A percentile compares a stretch with the other conserved stretches of the same genome.
These are phyloP conservation scores for Macaranga tanarius DNA, from an alignment of 441 rosid species.

Conservation along the genomic window DNA sequence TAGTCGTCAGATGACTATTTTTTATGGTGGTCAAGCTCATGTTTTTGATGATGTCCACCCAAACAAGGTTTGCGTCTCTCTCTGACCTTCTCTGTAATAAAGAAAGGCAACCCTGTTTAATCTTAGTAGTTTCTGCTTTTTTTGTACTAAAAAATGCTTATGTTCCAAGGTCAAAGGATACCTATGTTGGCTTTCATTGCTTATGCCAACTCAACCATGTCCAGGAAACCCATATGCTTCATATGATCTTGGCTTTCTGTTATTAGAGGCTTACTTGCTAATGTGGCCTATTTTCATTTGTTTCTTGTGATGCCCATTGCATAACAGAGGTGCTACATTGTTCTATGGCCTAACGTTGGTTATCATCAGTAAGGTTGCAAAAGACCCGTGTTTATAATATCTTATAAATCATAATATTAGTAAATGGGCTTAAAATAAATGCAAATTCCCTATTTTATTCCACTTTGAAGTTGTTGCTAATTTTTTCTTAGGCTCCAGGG, in stretches of 20 bases:
- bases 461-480: background rate
- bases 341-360: background rate
- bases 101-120: background rate
- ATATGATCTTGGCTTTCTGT: background rate
- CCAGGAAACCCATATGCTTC: too few species aligned
- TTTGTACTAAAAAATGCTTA: background rate
- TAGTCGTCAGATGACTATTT: slow-evolving; percentile 89
- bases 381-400: background rate
- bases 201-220: background rate
- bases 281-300: background rate
- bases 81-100: slow-evolving; percentile 18
- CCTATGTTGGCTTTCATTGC: background rate
- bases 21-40: slow-evolving; percentile 98
- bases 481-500: background rate
- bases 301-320: background rate
- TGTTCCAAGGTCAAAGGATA: background rate
- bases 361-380: background rate
- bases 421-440: too few species aligned
- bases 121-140: background rate
- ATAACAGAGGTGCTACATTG: background rate
- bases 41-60: slow-evolving; percentile 97
- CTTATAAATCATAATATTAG: background rate
- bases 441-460: background rate
- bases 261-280: background rate
- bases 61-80: slow-evolving; percentile 52